phyloP scores from a whole-genome alignment of 2,329 filamentous ascomycete genomes.

The Xylariales sp. region DNA sequence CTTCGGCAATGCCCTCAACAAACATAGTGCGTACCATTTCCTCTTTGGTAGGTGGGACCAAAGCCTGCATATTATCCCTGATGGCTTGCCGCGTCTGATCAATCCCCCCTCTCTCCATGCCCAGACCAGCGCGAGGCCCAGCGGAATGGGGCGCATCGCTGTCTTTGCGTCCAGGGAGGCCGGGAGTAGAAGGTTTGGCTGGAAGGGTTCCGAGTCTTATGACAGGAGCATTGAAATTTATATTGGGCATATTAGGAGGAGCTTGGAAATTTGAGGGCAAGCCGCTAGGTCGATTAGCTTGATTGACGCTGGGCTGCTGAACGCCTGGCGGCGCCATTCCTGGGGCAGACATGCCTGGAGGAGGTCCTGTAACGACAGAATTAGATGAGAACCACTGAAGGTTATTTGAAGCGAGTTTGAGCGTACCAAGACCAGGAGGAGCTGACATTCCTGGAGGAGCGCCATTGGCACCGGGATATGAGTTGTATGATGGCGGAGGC shows the following conservation, averaged over 20 bases:
- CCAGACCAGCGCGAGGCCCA: slow-evolving; percentile 44
- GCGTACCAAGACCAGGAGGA: slow-evolving; percentile 80
- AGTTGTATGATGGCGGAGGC: slow-evolving; percentile 67
- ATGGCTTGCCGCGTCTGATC: slow-evolving; percentile 64
- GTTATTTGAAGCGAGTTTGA: slow-evolving; percentile 5
- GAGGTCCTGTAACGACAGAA: slow-evolving; percentile 49
- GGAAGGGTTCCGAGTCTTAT: slow-evolving; percentile 84
- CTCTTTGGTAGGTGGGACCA: slow-evolving; percentile 80
- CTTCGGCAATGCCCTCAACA: slow-evolving; percentile 78
- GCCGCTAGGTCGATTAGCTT: slow-evolving; percentile 74
- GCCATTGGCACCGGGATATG: slow-evolving; percentile 56
- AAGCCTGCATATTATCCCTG: slow-evolving; percentile 63
- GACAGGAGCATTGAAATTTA: slow-evolving; percentile 96
- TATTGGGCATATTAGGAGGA: slow-evolving; percentile 88
- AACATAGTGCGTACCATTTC: slow-evolving; percentile 92
- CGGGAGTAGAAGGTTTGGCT: slow-evolving; percentile 50
- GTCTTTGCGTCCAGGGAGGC: slow-evolving; percentile 40
- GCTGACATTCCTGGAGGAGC: slow-evolving; percentile 65
- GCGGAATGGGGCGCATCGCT: slow-evolving; percentile 34
- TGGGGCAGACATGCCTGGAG: slow-evolving; percentile 77
- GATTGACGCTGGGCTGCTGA: slow-evolving; percentile 67
- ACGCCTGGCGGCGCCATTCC: slow-evolving; percentile 77
- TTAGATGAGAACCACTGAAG: slow-evolving; percentile 15
- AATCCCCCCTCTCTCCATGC: slow-evolving; percentile 54
- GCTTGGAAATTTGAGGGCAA: slow-evolving; percentile 83